A percentile compares a stretch with the other conserved stretches of the same genome.
These are phyloP conservation scores for Pharnaceum exiguum DNA, from an alignment of 148 eudicot genomes.

Conservation along the genomic window DNA sequence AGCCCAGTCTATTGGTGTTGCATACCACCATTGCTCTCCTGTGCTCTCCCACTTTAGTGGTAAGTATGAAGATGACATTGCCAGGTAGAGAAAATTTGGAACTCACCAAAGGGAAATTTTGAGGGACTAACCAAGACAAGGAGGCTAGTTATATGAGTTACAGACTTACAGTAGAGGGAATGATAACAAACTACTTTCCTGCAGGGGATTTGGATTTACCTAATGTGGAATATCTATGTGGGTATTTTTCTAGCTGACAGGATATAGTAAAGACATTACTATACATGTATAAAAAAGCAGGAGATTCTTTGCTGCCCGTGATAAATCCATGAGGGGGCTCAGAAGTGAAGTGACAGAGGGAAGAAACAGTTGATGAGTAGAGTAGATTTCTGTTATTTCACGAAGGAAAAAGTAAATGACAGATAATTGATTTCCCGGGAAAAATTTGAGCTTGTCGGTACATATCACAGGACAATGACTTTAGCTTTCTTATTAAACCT, in stretches of 20 bases:
- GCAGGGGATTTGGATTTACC: not conserved
- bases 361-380: slow-evolving; percentile 3
- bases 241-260: slow-evolving; percentile 1
- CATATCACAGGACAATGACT: no score
- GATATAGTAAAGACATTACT: not conserved
- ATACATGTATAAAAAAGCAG: not conserved
- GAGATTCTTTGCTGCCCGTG: slow-evolving; percentile 18
- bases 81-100: not conserved
- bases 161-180: not conserved
- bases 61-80: slow-evolving; percentile 37
- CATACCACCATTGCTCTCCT: slow-evolving; percentile 92
- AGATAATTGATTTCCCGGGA: no score
- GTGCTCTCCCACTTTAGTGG: slow-evolving; percentile 85
- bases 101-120: not conserved
- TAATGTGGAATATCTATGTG: not conserved
- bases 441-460: no score
- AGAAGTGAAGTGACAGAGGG: slow-evolving; percentile 12
- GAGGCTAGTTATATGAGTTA: slow-evolving; percentile 11
- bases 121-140: slow-evolving; percentile 1
- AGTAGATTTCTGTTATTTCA: no score
- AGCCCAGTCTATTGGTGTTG: slow-evolving; percentile 78
- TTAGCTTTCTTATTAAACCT: no score
- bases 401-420: no score
- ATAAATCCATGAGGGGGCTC: not conserved
- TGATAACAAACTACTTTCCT: not conserved